Percentiles rank a stretch among this genome's conserved stretches.
Conservation (phyloP, 2,329 filamentous ascomycete species). For the Aspergillus fijiensis region DNA sequence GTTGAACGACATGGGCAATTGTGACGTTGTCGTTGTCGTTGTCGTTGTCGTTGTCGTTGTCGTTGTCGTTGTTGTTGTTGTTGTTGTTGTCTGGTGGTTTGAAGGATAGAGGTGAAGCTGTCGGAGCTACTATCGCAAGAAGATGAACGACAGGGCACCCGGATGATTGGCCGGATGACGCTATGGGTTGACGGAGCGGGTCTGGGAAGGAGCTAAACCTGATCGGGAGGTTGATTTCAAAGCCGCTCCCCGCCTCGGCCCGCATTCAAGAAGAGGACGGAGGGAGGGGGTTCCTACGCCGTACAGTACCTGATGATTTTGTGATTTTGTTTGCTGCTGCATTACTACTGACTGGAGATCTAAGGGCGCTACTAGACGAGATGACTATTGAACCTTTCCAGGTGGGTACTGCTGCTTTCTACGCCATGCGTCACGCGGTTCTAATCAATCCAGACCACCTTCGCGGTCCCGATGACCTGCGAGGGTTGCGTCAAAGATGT, state of each 20-base stretch:
- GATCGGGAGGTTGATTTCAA: conserved; percentile 27
- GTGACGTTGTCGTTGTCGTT: conserved; percentile 24
- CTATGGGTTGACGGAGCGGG: conserved; percentile 21
- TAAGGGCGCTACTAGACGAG: conserved; percentile 14
- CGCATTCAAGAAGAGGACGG: not conserved
- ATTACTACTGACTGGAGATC: not conserved
- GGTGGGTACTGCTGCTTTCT: conserved; percentile 28
- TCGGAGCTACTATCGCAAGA: not conserved
- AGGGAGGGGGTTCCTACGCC: not conserved
- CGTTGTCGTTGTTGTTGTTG: conserved; percentile 25
- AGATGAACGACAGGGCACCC: not conserved
- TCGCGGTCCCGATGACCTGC: conserved; percentile 92
- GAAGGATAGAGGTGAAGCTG: not conserved
- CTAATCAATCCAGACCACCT: conserved; percentile 67
- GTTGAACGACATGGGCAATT: not conserved
- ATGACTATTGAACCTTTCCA: conserved; percentile 49
- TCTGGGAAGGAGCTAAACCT: conserved; percentile 7
- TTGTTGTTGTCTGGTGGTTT: conserved; percentile 5
- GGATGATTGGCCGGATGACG: conserved; percentile 23
- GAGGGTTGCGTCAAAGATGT: conserved; percentile 85
- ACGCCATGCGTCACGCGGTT: conserved; percentile 2
- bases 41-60: conserved; percentile 20
- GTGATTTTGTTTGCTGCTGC: conserved; percentile 4
- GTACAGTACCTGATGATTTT: conserved; percentile 4
- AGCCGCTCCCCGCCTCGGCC: conserved; percentile 25